A percentile compares a stretch with the other conserved stretches of the same genome.
phyloP scores from a whole-genome alignment of 2,329 filamentous ascomycete species.

The Fusarium sp. region DNA sequence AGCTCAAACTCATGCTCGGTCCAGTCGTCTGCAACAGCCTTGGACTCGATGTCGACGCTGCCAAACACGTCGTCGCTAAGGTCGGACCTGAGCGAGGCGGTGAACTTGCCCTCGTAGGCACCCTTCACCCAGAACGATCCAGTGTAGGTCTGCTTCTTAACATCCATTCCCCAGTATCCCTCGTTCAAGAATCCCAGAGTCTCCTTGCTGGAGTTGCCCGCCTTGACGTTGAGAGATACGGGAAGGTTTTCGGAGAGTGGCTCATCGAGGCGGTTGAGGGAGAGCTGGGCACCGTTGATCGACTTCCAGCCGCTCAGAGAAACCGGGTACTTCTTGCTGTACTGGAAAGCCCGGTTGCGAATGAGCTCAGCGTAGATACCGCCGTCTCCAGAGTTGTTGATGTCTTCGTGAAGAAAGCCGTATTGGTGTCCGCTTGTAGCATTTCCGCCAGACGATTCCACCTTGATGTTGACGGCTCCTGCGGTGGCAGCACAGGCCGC shows the following conservation, averaged over 20 bases:
- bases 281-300: constrained; percentile 60
- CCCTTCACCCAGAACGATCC: constrained; percentile 70
- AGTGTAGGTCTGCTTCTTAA: constrained; percentile 63
- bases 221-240: constrained; percentile 64
- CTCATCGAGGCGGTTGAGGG: constrained; percentile 61
- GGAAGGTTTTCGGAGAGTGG: constrained; percentile 69
- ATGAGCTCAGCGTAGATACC: constrained; percentile 82
- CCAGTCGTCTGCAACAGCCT: constrained; percentile 60
- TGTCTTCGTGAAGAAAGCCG: constrained; percentile 67
- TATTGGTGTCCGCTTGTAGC: constrained; percentile 62
- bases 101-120: constrained; percentile 63
- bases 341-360: constrained; percentile 80
- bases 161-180: constrained; percentile 72
- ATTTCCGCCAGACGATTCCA: constrained; percentile 58
- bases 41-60: constrained; percentile 62
- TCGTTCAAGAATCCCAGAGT: constrained; percentile 66
- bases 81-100: constrained; percentile 62
- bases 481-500: constrained; percentile 30
- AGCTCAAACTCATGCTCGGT: constrained; percentile 67
- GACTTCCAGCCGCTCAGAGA: constrained; percentile 64
- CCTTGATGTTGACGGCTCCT: constrained; percentile 55
- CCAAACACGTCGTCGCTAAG: constrained; percentile 63
- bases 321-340: constrained; percentile 59
- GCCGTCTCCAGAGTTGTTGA: constrained; percentile 79
- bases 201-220: constrained; percentile 47